These are phyloP conservation scores for Elongisporangium senticosum DNA, from an alignment of 352 stramenopile genomes.

Conservation along the genomic window DNA sequence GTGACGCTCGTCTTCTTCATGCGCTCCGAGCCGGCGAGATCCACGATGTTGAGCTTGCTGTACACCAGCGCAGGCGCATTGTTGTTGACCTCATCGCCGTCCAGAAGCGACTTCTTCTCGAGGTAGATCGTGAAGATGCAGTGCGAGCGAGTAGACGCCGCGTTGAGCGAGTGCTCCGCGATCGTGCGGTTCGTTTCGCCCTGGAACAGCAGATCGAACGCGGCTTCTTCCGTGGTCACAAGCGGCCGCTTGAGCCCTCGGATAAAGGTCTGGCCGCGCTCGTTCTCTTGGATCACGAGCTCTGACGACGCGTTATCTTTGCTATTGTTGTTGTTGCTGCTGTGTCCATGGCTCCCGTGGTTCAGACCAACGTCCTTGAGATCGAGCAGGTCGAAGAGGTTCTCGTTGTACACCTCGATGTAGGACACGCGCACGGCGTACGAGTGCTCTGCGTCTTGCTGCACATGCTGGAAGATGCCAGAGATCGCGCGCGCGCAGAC, in stretches of 20 bases:
- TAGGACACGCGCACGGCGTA: constrained; percentile 67
- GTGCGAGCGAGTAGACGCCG: constrained; percentile 67
- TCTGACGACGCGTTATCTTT: constrained; percentile 13
- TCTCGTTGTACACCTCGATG: constrained; percentile 91
- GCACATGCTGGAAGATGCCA: constrained; percentile 44
- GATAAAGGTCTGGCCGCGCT: constrained; percentile 64
- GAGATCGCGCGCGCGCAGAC: constrained; percentile 54
- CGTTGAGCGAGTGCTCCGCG: constrained; percentile 77
- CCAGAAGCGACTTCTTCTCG: constrained; percentile 20
- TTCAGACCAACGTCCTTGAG: constrained; percentile 7
- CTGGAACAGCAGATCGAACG: constrained; percentile 73
- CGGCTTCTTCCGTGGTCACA: constrained; percentile 63
- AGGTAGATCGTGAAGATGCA: constrained; percentile 81
- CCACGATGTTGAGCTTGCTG: constrained; percentile 91
- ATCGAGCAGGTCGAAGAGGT: constrained; percentile 80
- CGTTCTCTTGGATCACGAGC: constrained; percentile 54
- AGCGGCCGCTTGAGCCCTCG: constrained; percentile 43
- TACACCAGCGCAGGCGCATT: constrained; percentile 25
- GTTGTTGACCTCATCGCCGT: constrained; percentile 1
- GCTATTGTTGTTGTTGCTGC: constrained; percentile 9
- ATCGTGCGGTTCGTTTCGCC: constrained; percentile 75
- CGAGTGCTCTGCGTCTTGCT: constrained; percentile 38
- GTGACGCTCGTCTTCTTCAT: constrained; percentile 75
- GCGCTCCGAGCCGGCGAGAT: constrained; percentile 91
- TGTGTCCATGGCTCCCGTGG: constrained; percentile 9